Evolutionary conservation across 768 basidiomycete genomes (phyloP).

Genomic region (Leccinum rimulosum): DNA sequence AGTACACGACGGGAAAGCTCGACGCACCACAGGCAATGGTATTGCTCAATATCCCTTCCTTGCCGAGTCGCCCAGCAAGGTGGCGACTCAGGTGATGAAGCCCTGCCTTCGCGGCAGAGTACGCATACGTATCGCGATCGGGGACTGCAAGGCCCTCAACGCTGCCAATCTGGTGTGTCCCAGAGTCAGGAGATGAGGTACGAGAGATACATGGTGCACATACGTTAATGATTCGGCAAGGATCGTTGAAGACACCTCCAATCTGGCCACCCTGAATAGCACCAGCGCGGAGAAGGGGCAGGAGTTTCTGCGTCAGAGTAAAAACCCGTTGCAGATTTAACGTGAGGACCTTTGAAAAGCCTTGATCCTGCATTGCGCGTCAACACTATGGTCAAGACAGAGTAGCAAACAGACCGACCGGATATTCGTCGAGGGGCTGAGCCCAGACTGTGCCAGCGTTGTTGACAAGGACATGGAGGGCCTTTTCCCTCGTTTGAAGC

Average conservation of each 20-base stretch:
- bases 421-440: slow-evolving; percentile 43
- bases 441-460: slow-evolving; percentile 64
- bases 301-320: slow-evolving; percentile 57
- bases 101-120: slow-evolving; percentile 62
- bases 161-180: slow-evolving; percentile 49
- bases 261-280: slow-evolving; percentile 39
- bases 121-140: slow-evolving; percentile 60
- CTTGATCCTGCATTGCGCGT: slow-evolving; percentile 41
- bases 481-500: slow-evolving; percentile 49
- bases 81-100: slow-evolving; percentile 59
- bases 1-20: background rate
- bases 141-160: slow-evolving; percentile 57
- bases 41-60: slow-evolving; percentile 58
- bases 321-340: slow-evolving; percentile 65
- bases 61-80: slow-evolving; percentile 54
- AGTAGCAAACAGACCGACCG: slow-evolving; percentile 30
- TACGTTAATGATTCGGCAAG: slow-evolving; percentile 61
- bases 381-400: slow-evolving; percentile 1
- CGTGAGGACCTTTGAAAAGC: slow-evolving; percentile 59
- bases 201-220: slow-evolving; percentile 10
- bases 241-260: slow-evolving; percentile 40
- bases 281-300: slow-evolving; percentile 53
- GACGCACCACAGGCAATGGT: slow-evolving; percentile 57
- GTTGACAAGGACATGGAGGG: slow-evolving; percentile 58
- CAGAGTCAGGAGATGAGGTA: background rate